Base-by-base conservation (phyloP, 331 rosid genomes). In the Quercus tomentella region DNA sequence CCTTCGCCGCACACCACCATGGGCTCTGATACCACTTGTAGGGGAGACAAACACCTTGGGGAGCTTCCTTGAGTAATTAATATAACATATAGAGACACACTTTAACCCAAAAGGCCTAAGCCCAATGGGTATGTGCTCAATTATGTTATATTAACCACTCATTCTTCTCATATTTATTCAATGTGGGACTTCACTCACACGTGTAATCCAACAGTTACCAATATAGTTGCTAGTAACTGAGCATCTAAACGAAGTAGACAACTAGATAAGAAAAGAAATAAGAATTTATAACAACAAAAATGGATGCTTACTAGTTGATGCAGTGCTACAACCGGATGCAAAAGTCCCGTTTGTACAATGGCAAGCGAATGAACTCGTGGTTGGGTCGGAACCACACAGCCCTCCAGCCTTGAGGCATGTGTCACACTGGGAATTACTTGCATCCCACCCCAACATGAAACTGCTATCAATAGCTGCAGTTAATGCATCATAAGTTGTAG, bases 391-490 rank as follows among this genome's bases (percentile, higher is more conserved):
- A 15, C 77, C 77, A 73, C 77, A 73, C 77, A 4, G 37, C 6
- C 77, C 77, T 1, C 49, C 65, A 4, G 77, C 26, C 7, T 10
- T 14, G 10, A 3, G 8, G 12, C 77, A 73, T 20, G 4, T 1
- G 17, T 55, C 62, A 4, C 66, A 55, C 21, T 15, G 1, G 5
- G 4, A 0, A 1, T 76, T 23, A 12, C 12, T 72, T 4, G 77
- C 74, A 33, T 72, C 12, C 86, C 86, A 85, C 17, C 2, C 3
- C 52, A 85, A 26, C 8, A 8, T 43, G 52, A 79, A 79, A 23
- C 88, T 86, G 0, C 56, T 45, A 26, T 74, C 56, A 0, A 85
- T 33, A 2, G 80, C 84, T 0, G 20, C 66, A 18, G 0, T 7
- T 11, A 66, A 7, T 33, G 51, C 7, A 22, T 8, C 66, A 9